Base-by-base conservation (phyloP, 495 filamentous ascomycete genomes). In the Podospora australis region DNA sequence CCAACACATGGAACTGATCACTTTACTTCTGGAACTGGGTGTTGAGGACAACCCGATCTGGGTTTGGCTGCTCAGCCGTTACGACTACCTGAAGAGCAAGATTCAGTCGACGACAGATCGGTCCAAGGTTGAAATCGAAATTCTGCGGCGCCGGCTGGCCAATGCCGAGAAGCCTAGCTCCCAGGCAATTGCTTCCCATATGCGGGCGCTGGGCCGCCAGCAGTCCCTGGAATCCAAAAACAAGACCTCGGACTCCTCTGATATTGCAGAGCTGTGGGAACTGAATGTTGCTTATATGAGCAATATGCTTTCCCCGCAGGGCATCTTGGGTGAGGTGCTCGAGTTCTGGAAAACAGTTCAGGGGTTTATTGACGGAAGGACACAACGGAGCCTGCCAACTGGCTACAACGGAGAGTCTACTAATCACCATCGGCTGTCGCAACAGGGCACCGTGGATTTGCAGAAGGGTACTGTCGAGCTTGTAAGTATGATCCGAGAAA, bases 41-140 rank as follows among this genome's bases (percentile, higher is more conserved):
- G 90, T 95, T 9, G 84, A 92, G 17, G 88, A 97, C 41, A 97
- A 95, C 62, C 92, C 92, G 8, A 91, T 97, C 43, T 95, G 86
- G 86, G 77, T 88, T 1, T 98, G 92, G 92, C 77, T 98, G 30
- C 68, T 90, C 44, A 95, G 86, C 57, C 81, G 88, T 5, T 90
- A 87, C 56, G 87, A 95, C 39, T 85, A 90, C 57, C 67, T 98
- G 29, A 96, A 90, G 58, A 81, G 79, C 48, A 91, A 86, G 52
- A 90, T 96, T 39, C 75, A 76, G 8, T 71, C 79, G 2, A 83
- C 83, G 16, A 87, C 86, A 46, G 90, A 96, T 36, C 78, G 88
- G 16, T 84, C 86, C 23, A 84, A 85, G 59, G 82, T 90, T 6
- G 90, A 97, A 64, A 89, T 97, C 56, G 92, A 98, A 63, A 84